Conservation (phyloP, 1,284 basidiomycete genomes). For the Thelephora terrestris region DNA sequence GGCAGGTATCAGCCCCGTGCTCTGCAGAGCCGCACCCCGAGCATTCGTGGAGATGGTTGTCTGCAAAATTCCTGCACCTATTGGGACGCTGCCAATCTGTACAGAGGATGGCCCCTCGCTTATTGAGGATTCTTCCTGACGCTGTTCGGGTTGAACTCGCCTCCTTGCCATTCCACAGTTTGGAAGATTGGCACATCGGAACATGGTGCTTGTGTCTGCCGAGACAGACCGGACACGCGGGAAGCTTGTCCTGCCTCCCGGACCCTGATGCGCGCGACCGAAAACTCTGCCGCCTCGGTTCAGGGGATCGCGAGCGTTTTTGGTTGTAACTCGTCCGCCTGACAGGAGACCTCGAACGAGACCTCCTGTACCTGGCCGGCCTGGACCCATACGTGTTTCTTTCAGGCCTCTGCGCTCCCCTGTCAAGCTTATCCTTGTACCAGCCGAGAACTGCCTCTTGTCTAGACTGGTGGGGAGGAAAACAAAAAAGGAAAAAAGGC, state of each 20-base stretch:
- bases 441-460: too few species aligned
- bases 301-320: background rate
- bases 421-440: too few species aligned
- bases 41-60: slow-evolving; percentile 16
- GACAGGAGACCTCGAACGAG: too few species aligned
- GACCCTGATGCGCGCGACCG: background rate
- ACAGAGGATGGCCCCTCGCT: slow-evolving; percentile 9
- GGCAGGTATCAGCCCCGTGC: slow-evolving; percentile 15
- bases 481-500: too few species aligned
- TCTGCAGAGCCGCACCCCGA: slow-evolving; percentile 11
- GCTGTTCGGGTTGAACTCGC: slow-evolving; percentile 1
- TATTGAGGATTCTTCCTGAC: slow-evolving; percentile 6
- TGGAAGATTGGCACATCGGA: slow-evolving; percentile 1
- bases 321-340: too few species aligned
- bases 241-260: too few species aligned
- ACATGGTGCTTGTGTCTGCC: slow-evolving; percentile 8
- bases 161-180: slow-evolving; percentile 5
- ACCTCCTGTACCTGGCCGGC: too few species aligned
- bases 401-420: too few species aligned
- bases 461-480: too few species aligned
- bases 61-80: slow-evolving; percentile 7
- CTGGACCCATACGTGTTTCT: too few species aligned
- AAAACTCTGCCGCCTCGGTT: background rate
- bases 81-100: slow-evolving; percentile 10
- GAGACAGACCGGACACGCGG: slow-evolving; percentile 12